Base-by-base conservation (phyloP, 371 early-diverging fungal genomes). In the Mortierella sp. region DNA sequence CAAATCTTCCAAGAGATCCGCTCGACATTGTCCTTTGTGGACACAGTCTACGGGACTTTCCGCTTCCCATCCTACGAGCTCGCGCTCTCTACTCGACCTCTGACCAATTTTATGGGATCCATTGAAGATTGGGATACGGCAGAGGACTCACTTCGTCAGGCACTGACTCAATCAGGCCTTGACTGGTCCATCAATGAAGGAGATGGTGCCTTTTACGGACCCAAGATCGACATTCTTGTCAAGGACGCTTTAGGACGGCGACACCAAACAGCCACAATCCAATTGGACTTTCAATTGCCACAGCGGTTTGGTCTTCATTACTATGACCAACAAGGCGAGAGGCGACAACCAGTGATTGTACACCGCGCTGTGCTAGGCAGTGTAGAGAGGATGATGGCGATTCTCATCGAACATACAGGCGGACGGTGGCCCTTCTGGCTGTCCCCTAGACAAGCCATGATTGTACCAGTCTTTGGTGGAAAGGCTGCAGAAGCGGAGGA, bases 141-240 rank as follows among this genome's bases (percentile, higher is more conserved):
- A 21, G 99, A 91, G 84, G 83, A 85, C 81, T 83, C 92, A 57
- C 86, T 99, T 61, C 91, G 88, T 51, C 84, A 88, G 48, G 93
- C 97, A 8, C 82, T 98, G 80, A 83, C 91, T 68, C 81, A 87
- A 63, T 93, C 91, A 80, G 92, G 95, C 13, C 64, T 83, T 23
- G 65, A 72, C 10, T 99, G 98, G 97, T 86, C 87, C 45, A 54
- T 99, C 48, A 98, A 99, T 70, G 93, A 92, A 42, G 99, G 99
- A 8, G 99, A 99, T 83, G 99, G 99, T 31, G 99, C 99, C 6
- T 99, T 99, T 83, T 99, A 99, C 83, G 99, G 99, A 0, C 99
- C 99, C 61, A 99, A 99, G 86, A 98, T 99, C 73, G 99, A 99
- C 84, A 99, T 99, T 53, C 94, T 94, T 67, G 91, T 99, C 56